A percentile compares a stretch with the other conserved stretches of the same genome.
Evolutionary conservation across 2,329 filamentous ascomycete genomes (phyloP).

Genomic region (Fusarium sp.): DNA sequence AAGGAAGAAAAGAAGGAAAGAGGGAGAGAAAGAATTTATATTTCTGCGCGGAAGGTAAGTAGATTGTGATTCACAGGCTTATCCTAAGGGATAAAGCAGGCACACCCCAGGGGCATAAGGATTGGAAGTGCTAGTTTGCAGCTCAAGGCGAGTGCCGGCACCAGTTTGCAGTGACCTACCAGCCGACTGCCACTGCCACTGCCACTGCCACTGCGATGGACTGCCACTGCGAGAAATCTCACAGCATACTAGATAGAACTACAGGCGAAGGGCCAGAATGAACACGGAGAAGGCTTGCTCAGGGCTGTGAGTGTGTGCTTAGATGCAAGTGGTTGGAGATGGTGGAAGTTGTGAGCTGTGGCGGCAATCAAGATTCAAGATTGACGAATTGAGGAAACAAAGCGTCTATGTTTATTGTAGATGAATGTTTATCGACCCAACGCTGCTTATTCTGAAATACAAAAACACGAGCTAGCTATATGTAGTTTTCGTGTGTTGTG

Average conservation of each 20-base stretch:
- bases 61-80: slow-evolving; percentile 17
- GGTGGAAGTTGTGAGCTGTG: neutral
- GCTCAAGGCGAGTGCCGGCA: slow-evolving; percentile 23
- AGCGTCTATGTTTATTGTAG: neutral
- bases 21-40: slow-evolving; percentile 13
- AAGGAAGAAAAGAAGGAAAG: slow-evolving; percentile 1
- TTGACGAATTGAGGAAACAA: slow-evolving; percentile 18
- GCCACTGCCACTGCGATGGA: slow-evolving; percentile 14
- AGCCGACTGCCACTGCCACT: slow-evolving; percentile 18
- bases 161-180: slow-evolving; percentile 11
- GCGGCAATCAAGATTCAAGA: neutral
- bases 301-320: neutral
- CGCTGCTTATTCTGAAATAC: too few species aligned
- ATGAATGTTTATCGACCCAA: too few species aligned
- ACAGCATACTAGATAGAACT: neutral
- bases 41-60: slow-evolving; percentile 4
- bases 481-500: neutral
- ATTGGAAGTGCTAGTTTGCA: slow-evolving; percentile 5
- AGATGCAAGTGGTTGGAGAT: neutral
- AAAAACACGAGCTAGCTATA: too few species aligned
- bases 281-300: neutral
- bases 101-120: neutral
- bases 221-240: slow-evolving; percentile 6
- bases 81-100: neutral
- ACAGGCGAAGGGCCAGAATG: neutral